Base-by-base conservation (phyloP, 2,329 filamentous ascomycete genomes). In the Monosporascus sp. region DNA sequence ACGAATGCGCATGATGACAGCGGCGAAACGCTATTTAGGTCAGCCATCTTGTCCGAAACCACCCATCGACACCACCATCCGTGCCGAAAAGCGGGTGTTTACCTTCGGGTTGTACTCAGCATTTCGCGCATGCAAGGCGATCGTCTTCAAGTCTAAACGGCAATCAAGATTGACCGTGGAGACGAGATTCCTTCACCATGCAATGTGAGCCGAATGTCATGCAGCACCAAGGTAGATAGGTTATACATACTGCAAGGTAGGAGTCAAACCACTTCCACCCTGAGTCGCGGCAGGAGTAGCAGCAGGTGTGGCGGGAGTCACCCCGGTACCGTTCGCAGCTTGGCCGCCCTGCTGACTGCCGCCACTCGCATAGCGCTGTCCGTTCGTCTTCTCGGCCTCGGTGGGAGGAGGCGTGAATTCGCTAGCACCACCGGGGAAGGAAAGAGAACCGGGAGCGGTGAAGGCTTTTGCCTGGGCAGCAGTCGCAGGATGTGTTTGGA, bases 101-200 rank as follows among this genome's bases (percentile, higher is more conserved):
- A 93, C 89, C 89, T 97, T 96, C 57, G 91, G 92, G 70, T 96
- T 97, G 81, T 97, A 97, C 80, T 97, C 94, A 59, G 94, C 94
- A 72, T 97, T 99, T 75, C 94, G 87, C 60, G 94, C 94, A 74
- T 99, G 94, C 70, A 97, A 82, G 65, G 94, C 94, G 72, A 99
- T 97, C 65, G 94, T 97, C 88, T 97, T 97, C 63, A 99, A 82
- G 72, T 99, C 94, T 76, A 97, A 79, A 65, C 93, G 92, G 77
- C 93, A 97, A 79, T 95, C 90, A 69, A 97, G 83, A 74, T 97
- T 97, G 79, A 97, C 94, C 64, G 94, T 99, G 63, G 94, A 93
- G 74, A 97, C 93, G 77, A 97, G 96, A 79, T 97, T 97, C 86
- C 90, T 95, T 90, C 56, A 68, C 58, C 60, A 67, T 66, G 67